Evolutionary conservation across 1,284 basidiomycete species (phyloP), one percentile per base, ranked within the genome.

Genomic region (Ustilago hordei): DNA sequence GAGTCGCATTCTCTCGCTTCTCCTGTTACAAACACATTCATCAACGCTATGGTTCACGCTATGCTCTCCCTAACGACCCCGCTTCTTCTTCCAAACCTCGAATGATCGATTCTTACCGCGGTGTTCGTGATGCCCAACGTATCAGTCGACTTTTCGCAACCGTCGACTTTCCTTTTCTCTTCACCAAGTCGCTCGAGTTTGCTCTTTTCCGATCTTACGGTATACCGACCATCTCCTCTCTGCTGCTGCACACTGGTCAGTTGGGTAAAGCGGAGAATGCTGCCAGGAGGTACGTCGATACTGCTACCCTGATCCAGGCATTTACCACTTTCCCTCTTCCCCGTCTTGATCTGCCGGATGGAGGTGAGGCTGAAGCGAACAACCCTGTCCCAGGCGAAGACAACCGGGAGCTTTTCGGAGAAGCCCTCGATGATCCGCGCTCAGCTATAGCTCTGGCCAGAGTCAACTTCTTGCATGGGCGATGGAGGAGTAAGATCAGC

Each of bases 251-350:
- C 35, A 79, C 77, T 1, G 77, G 77, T 8, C 69, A 79, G 38
- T 23, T 79, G 1, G 62, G 65, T 3, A 73, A 67, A 36, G 60
- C 66, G 3, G 70, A 78, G 17, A 78, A 78, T 52, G 75, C 75
- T 0, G 59, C 55, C 15, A 41, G 75, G 0, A 15, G 75, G 52
- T 78, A 73, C 36, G 70, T 77, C 23, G 58, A 84, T 76, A 69
- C 67, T 60, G 59, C 70, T 59, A 52, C 48, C 61, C 55, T 60
- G 34, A 58, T 62, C 64, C 82, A 89, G 75, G 60, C 62, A 4
- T 73, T 89, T 47, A 77, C 79, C 35, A 78, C 79, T 8, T 79
- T 93, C 93, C 90, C 97, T 91, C 84, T 95, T 90, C 15, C 89
- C 90, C 0, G 88, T 84, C 1, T 81, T 59, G 48, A 97, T 91